Conservation (phyloP, 1,139 yeast genomes). For the Diutina rugosa region DNA sequence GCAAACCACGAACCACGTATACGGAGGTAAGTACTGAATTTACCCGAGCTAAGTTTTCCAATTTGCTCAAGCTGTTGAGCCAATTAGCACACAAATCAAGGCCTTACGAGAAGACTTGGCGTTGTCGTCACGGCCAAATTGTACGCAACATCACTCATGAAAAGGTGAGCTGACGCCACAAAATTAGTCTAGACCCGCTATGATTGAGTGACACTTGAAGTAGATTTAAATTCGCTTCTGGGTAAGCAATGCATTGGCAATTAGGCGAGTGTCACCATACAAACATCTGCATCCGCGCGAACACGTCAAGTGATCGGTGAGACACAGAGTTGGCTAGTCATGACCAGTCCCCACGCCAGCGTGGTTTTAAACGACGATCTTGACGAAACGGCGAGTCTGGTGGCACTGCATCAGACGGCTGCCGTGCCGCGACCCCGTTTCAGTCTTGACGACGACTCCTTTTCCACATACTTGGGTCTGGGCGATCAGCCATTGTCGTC, state of each 20-base stretch:
- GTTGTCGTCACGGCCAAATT: not conserved
- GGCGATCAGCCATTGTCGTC: not conserved
- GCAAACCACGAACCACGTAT: not conserved
- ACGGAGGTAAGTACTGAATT: not conserved
- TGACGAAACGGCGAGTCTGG: not conserved
- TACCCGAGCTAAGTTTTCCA: not conserved
- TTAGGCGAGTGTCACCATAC: not conserved
- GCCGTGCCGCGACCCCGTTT: not conserved
- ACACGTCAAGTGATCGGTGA: not conserved
- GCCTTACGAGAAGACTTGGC: not conserved
- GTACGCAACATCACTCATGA: not conserved
- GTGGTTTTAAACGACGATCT: conserved; percentile 1
- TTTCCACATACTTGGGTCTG: not conserved
- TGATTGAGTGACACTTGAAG: not conserved
- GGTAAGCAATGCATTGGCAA: not conserved
- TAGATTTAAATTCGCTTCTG: not conserved
- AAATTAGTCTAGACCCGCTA: no score
- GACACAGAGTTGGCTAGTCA: not conserved
- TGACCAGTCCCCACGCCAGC: conserved; percentile 3
- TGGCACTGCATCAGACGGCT: not conserved
- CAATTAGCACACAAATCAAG: not conserved
- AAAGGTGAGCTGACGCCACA: not conserved
- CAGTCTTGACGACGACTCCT: not conserved
- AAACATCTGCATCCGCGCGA: not conserved
- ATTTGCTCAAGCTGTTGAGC: not conserved